A percentile compares a stretch with the other conserved stretches of the same genome.
Evolutionary conservation across 2,329 filamentous ascomycete species (phyloP).

Genomic region (Pestalotiopsis sp.): DNA sequence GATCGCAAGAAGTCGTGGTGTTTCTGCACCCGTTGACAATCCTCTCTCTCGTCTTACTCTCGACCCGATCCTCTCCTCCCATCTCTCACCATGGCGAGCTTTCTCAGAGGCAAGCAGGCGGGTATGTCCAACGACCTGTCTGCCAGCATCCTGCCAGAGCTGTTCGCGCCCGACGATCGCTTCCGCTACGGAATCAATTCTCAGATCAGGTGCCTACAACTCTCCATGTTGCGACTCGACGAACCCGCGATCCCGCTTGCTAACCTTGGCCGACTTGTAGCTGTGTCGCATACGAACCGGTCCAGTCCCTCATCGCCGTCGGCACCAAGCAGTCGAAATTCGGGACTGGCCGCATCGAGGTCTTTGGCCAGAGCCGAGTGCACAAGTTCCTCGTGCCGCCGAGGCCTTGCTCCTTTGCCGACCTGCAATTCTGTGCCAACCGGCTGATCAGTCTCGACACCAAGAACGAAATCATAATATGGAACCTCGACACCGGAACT

Average conservation of each 20-base stretch:
- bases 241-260: background rate
- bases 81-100: constrained; percentile 70
- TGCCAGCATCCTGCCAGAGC: constrained; percentile 73
- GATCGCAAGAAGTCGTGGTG: background rate
- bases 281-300: constrained; percentile 86
- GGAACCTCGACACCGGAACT: constrained; percentile 73
- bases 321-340: constrained; percentile 88
- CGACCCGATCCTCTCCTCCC: background rate
- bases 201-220: constrained; percentile 54
- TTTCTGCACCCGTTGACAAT: background rate
- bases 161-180: constrained; percentile 84
- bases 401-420: constrained; percentile 73
- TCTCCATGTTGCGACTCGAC: background rate
- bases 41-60: background rate
- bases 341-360: constrained; percentile 83
- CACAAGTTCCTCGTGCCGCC: constrained; percentile 73
- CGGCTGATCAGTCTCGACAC: constrained; percentile 83
- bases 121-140: constrained; percentile 93
- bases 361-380: constrained; percentile 83
- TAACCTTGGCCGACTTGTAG: constrained; percentile 54
- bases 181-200: constrained; percentile 82
- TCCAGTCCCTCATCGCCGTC: constrained; percentile 90
- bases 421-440: constrained; percentile 82
- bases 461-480: constrained; percentile 84
- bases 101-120: constrained; percentile 89